Evolutionary conservation across 345 rosid genomes (phyloP).

Genomic region (Linum usitatissimum): DNA sequence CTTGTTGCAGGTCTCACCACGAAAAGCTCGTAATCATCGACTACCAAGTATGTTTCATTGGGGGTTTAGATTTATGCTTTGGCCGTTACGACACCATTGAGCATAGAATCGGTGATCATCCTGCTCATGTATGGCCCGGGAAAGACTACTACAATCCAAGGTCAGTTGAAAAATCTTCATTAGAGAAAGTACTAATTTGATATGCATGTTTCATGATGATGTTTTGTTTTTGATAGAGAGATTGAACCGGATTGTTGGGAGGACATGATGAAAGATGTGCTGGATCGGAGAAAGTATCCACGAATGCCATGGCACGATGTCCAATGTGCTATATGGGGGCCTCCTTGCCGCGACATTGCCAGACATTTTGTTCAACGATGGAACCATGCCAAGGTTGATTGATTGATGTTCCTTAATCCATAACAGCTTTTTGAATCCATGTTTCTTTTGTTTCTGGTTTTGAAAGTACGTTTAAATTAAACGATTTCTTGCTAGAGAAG

Average conservation of each 20-base stretch:
- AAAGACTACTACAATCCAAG: constrained; percentile 95
- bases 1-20: constrained; percentile 73
- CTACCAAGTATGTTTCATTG: constrained; percentile 69
- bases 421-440: background rate
- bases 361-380: constrained; percentile 92
- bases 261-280: constrained; percentile 72
- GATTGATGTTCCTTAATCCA: constrained; percentile 7
- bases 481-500: constrained; percentile 40
- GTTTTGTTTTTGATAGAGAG: constrained; percentile 38
- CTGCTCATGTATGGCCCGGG: constrained; percentile 74
- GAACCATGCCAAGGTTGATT: constrained; percentile 90
- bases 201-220: background rate
- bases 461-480: background rate
- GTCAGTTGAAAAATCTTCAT: constrained; percentile 16
- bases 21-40: constrained; percentile 86
- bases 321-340: constrained; percentile 96
- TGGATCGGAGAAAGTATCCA: constrained; percentile 61
- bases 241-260: constrained; percentile 98
- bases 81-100: constrained; percentile 76
- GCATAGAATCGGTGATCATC: constrained; percentile 66
- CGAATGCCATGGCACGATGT: constrained; percentile 99
- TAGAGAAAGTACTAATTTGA: background rate
- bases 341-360: constrained; percentile 83
- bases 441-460: background rate
- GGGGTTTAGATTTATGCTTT: constrained; percentile 88